These are phyloP conservation scores for Lasiosphaeria miniovina DNA, from an alignment of 495 filamentous ascomycete genomes.

Conservation along the genomic window DNA sequence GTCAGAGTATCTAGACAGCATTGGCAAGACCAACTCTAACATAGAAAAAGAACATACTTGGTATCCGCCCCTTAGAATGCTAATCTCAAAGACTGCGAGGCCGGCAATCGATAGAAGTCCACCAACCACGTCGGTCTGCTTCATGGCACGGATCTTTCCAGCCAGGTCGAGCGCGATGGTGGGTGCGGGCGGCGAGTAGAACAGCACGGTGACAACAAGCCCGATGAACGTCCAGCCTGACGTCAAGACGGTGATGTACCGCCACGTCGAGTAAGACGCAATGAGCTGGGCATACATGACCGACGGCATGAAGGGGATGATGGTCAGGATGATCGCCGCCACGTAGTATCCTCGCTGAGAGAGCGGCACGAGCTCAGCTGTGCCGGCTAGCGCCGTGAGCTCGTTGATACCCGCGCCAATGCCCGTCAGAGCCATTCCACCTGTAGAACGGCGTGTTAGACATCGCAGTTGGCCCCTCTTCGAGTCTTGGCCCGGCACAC, in stretches of 20 bases:
- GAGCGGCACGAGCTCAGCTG: slow-evolving; percentile 67
- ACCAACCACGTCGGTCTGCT: slow-evolving; percentile 62
- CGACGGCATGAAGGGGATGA: slow-evolving; percentile 65
- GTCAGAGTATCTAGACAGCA: neutral
- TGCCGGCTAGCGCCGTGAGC: slow-evolving; percentile 43
- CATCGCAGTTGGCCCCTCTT: neutral
- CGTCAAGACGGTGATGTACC: slow-evolving; percentile 61
- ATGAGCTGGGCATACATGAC: slow-evolving; percentile 72
- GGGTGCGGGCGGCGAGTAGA: slow-evolving; percentile 66
- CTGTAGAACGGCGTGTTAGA: slow-evolving; percentile 16
- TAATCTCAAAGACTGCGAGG: slow-evolving; percentile 63
- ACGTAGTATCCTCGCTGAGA: slow-evolving; percentile 67
- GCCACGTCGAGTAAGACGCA: slow-evolving; percentile 56
- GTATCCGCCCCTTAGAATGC: slow-evolving; percentile 67
- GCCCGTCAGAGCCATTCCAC: slow-evolving; percentile 20
- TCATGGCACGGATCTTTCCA: slow-evolving; percentile 48
- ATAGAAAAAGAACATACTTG: slow-evolving; percentile 29
- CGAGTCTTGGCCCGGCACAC: neutral
- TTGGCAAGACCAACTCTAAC: neutral
- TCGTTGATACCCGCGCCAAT: slow-evolving; percentile 19
- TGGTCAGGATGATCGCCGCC: slow-evolving; percentile 63
- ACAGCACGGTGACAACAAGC: slow-evolving; percentile 56
- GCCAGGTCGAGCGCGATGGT: slow-evolving; percentile 51
- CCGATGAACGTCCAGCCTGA: slow-evolving; percentile 61
- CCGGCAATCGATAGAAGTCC: slow-evolving; percentile 65